These are phyloP conservation scores for Ganoderma lingzhi DNA, from an alignment of 1,284 basidiomycete genomes.

Conservation along the genomic window DNA sequence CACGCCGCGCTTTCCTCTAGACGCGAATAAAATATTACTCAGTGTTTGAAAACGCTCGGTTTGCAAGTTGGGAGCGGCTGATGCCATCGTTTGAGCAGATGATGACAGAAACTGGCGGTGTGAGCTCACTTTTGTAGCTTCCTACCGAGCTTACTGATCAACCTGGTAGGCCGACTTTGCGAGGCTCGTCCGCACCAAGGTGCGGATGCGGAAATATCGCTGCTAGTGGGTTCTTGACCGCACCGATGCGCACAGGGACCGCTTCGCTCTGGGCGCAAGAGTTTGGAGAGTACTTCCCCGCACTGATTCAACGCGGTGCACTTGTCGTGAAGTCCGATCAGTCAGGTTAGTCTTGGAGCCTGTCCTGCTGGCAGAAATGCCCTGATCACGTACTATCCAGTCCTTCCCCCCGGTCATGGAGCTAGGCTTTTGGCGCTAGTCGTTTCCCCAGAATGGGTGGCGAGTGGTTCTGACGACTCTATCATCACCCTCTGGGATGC, in stretches of 20 bases:
- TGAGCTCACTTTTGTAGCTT: too few relatives aligned
- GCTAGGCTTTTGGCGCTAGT: not conserved
- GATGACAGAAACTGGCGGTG: too few relatives aligned
- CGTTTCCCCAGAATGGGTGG: not conserved
- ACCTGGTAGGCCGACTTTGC: too few relatives aligned
- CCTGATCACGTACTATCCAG: not conserved
- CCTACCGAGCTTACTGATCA: too few relatives aligned
- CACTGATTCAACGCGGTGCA: not conserved
- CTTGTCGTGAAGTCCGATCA: not conserved
- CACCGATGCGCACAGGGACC: not conserved
- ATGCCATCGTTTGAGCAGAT: not conserved
- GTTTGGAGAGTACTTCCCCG: not conserved
- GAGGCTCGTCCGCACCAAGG: too few relatives aligned
- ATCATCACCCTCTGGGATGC: not conserved
- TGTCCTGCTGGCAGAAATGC: not conserved
- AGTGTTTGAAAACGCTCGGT: not conserved
- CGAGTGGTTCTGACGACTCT: not conserved
- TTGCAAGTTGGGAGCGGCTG: not conserved
- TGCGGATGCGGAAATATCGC: too few relatives aligned
- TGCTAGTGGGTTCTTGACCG: not conserved
- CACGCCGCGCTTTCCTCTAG: not conserved
- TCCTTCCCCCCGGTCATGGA: not conserved
- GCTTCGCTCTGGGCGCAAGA: not conserved
- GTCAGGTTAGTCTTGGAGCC: not conserved
- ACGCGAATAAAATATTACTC: not conserved